Evolutionary conservation across 1,284 basidiomycete genomes (phyloP).

Genomic region (Flammula alnicola): DNA sequence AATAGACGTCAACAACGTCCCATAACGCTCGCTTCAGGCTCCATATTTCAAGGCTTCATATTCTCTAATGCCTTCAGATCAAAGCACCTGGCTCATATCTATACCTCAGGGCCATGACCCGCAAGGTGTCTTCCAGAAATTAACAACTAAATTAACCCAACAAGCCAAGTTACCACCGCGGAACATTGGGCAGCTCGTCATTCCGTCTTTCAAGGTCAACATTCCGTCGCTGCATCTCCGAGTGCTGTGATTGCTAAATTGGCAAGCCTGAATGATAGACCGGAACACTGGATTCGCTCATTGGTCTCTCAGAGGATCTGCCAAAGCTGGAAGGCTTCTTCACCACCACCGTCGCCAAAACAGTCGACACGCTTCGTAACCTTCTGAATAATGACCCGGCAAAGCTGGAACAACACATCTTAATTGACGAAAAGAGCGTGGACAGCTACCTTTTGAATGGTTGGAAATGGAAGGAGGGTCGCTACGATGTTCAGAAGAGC

Average conservation of each 20-base stretch:
- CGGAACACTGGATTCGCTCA: slow-evolving; percentile 91
- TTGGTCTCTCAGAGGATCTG: slow-evolving; percentile 90
- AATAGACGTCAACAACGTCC: slow-evolving; percentile 27
- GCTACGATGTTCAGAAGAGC: slow-evolving; percentile 83
- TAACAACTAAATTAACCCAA: slow-evolving; percentile 58
- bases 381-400: slow-evolving; percentile 88
- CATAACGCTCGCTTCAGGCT: slow-evolving; percentile 10
- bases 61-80: slow-evolving; percentile 77
- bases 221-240: slow-evolving; percentile 6
- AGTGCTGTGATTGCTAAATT: slow-evolving; percentile 15
- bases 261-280: slow-evolving; percentile 71
- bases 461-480: slow-evolving; percentile 90
- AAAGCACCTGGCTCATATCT: slow-evolving; percentile 82
- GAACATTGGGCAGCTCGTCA: slow-evolving; percentile 60
- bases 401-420: slow-evolving; percentile 83
- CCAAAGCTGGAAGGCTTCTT: slow-evolving; percentile 93
- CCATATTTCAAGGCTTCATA: slow-evolving; percentile 1
- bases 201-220: slow-evolving; percentile 80
- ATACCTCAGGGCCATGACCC: slow-evolving; percentile 78
- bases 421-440: slow-evolving; percentile 82
- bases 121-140: slow-evolving; percentile 68
- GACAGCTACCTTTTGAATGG: slow-evolving; percentile 81
- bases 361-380: slow-evolving; percentile 92
- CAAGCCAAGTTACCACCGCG: slow-evolving; percentile 55
- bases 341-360: slow-evolving; percentile 88